These are phyloP conservation scores for Vitis rotundifolia DNA, from an alignment of 164 flowering plant genomes.

Conservation along the genomic window DNA sequence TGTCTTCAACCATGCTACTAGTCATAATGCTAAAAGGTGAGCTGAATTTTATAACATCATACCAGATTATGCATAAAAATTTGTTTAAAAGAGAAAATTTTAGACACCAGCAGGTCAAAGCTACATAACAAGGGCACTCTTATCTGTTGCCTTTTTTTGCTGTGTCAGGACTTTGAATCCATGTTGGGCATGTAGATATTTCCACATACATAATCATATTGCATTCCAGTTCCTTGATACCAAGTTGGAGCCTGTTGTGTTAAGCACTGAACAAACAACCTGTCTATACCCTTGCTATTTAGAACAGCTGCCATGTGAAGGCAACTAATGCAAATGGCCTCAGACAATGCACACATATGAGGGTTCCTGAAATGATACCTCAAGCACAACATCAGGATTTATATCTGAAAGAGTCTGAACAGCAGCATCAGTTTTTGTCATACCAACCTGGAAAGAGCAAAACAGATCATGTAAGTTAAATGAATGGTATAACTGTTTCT, in stretches of 20 bases:
- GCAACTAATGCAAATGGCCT: no score
- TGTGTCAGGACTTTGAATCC: background rate
- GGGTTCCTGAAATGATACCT: conserved; percentile 38
- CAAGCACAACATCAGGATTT: conserved; percentile 96
- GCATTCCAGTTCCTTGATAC: no score
- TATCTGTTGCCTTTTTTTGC: background rate
- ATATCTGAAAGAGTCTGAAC: conserved; percentile 92
- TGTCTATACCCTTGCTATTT: no score
- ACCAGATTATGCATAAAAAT: no score
- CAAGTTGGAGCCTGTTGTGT: no score
- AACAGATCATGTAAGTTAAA: background rate
- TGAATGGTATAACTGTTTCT: background rate
- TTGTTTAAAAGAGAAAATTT: background rate
- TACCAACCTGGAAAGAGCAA: conserved; percentile 60
- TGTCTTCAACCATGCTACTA: background rate
- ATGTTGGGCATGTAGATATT: background rate
- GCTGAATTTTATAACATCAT: no score
- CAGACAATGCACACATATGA: no score
- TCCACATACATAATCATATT: no score
- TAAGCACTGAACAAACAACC: no score
- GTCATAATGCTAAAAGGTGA: no score
- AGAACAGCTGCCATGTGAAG: no score
- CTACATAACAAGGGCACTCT: background rate
- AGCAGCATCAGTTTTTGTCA: conserved; percentile 99
- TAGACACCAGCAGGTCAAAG: background rate